Base-by-base conservation (phyloP, 1,139 yeast genomes). In the Lodderomyces orthopsilosis region DNA sequence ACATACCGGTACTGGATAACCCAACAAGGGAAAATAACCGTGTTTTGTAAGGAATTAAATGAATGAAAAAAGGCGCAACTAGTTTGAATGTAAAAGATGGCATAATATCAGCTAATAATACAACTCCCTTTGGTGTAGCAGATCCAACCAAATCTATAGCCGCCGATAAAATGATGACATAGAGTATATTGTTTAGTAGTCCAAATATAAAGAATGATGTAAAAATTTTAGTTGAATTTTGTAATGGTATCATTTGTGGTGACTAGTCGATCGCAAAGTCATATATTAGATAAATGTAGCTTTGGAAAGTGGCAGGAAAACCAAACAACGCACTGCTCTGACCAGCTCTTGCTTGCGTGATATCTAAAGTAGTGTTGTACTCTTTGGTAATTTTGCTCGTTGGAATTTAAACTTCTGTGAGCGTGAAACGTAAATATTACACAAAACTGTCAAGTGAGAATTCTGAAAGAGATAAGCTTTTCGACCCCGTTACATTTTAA, bases 81-180 rank as follows among this genome's bases (percentile, higher is more conserved):
- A 85, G 48, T 59, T 93, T 93, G 51, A 89, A 65, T 1, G 76
- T 27, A 52, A 91, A 84, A 1, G 96, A 79, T 0, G 98, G 98
- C 28, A 87, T 51, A 28, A 93, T 88, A 59, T 93, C 96, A 0
- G 96, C 94, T 45, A 93, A 65, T 12, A 93, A 66, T 4, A 93
- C 96, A 6, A 84, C 69, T 0, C 95, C 93, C 61, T 93, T 91
- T 12, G 98, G 98, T 0, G 87, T 77, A 14, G 74, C 56, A 0
- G 88, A 77, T 0, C 97, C 96, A 1, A 91, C 97, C 15, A 93
- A 68, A 58, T 93, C 98, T 34, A 87, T 79, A 2, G 98, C 98
- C 0, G 98, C 96, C 0, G 95, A 83, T 17, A 93, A 69, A 36
- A 91, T 90, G 24, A 93, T 93, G 40, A 91, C 98, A 65, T 91